A percentile compares a stretch with the other conserved stretches of the same genome.
phyloP scores from a whole-genome alignment of 2,329 filamentous ascomycete genomes.

The Venturia asperata region DNA sequence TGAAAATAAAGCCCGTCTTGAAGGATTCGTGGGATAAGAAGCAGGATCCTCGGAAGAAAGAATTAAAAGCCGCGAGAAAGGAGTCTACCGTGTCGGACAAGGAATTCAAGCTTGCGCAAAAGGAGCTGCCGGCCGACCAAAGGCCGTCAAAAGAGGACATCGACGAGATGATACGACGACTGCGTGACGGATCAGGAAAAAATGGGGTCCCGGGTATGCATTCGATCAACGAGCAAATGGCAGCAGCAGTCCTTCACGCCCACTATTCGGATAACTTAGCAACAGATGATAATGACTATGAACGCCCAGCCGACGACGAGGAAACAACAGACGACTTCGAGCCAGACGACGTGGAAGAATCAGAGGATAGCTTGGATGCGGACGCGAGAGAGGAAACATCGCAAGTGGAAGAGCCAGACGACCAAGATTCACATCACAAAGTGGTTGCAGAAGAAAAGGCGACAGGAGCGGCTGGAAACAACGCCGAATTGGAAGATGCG shows the following conservation, averaged over 20 bases:
- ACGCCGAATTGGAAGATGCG: conserved; percentile 37
- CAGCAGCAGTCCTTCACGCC: background rate
- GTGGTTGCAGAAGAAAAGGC: background rate
- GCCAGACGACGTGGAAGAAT: conserved; percentile 30
- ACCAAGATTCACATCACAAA: background rate
- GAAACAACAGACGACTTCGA: conserved; percentile 24
- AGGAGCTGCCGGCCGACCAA: background rate
- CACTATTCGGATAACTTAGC: background rate
- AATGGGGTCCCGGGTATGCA: background rate
- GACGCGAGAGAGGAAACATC: conserved; percentile 25
- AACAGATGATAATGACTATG: background rate
- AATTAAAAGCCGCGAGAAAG: conserved; percentile 22
- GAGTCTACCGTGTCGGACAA: conserved; percentile 25
- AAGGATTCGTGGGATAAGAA: conserved; percentile 21
- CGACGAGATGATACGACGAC: background rate
- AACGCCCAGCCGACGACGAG: background rate
- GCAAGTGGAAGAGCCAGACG: conserved; percentile 21
- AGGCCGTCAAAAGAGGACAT: too few relatives aligned
- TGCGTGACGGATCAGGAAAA: background rate
- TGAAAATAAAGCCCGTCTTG: background rate
- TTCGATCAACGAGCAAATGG: background rate
- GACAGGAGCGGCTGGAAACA: background rate
- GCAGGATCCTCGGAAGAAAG: conserved; percentile 23
- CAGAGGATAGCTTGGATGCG: conserved; percentile 21
- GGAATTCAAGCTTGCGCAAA: background rate